Percentiles rank a stretch among this genome's conserved stretches.
Conservation (phyloP, 2,329 filamentous ascomycete species). For the Colletotrichum lupini region DNA sequence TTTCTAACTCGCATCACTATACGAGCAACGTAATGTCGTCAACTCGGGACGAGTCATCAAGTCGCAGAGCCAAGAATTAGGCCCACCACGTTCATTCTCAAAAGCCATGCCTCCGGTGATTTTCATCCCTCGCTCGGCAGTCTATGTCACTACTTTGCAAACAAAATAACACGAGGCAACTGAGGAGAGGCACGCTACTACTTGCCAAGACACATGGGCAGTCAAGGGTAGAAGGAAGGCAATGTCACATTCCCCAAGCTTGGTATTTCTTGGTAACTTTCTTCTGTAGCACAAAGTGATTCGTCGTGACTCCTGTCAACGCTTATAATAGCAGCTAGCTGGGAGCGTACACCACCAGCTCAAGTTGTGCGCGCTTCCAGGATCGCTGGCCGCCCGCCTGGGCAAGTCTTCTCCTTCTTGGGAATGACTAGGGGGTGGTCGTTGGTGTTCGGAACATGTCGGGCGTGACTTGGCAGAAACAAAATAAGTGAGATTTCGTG, state of each 20-base stretch:
- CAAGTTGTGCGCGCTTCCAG: background rate
- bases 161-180: background rate
- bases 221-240: background rate
- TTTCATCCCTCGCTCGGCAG: slow-evolving; percentile 18
- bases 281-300: slow-evolving; percentile 9
- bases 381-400: background rate
- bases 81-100: background rate
- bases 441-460: slow-evolving; percentile 31
- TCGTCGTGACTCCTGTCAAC: background rate
- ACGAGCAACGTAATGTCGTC: background rate
- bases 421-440: background rate
- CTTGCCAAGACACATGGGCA: slow-evolving; percentile 21
- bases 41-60: slow-evolving; percentile 24
- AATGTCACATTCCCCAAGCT: slow-evolving; percentile 14
- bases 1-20: background rate
- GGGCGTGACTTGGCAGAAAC: slow-evolving; percentile 22
- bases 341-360: background rate
- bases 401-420: background rate
- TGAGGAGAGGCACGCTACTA: background rate
- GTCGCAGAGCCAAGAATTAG: slow-evolving; percentile 24
- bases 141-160: background rate
- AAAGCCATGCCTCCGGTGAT: slow-evolving; percentile 1
- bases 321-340: slow-evolving; percentile 4
- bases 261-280: slow-evolving; percentile 12
- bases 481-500: background rate